Conservation (phyloP, 108 stramenopile genomes). For the Cyclotella sp. region DNA sequence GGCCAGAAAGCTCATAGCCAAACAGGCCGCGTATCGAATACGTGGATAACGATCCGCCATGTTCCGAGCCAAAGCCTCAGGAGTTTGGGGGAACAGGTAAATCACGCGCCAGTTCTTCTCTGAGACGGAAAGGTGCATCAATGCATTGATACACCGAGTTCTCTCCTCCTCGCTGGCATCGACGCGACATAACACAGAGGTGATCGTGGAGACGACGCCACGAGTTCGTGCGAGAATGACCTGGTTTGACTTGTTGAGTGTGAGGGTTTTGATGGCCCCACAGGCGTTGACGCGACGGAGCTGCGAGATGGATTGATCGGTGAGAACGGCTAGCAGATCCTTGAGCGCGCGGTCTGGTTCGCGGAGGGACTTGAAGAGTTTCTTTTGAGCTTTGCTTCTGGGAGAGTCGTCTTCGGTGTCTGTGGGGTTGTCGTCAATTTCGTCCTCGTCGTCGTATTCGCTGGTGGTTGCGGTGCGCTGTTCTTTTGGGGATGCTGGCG, state of each 20-base stretch:
- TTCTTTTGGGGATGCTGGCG: neutral
- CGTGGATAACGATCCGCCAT: constrained; percentile 54
- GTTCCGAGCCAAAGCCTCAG: constrained; percentile 45
- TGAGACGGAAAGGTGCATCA: constrained; percentile 53
- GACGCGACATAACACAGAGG: constrained; percentile 44
- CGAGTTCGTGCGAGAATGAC: constrained; percentile 39
- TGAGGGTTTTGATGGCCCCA: constrained; percentile 51
- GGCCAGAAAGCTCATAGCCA: constrained; percentile 41
- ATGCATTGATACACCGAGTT: constrained; percentile 50
- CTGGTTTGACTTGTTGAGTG: constrained; percentile 41
- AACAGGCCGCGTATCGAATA: constrained; percentile 51
- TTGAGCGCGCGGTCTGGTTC: constrained; percentile 38
- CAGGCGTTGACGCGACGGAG: constrained; percentile 52
- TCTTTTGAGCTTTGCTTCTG: constrained; percentile 27
- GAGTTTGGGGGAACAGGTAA: constrained; percentile 44
- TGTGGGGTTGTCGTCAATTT: neutral
- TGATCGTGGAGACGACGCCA: constrained; percentile 41
- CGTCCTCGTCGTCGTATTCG: neutral
- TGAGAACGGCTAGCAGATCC: constrained; percentile 34
- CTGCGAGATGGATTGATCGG: constrained; percentile 34
- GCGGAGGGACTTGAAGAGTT: constrained; percentile 25
- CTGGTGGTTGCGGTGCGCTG: neutral
- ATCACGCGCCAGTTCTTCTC: constrained; percentile 51
- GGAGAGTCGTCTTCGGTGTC: constrained; percentile 7
- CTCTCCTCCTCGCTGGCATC: constrained; percentile 50